A percentile compares a stretch with the other conserved stretches of the same genome.
These are phyloP conservation scores for Nemania serpens DNA, from an alignment of 2,329 filamentous ascomycete genomes.

Conservation along the genomic window DNA sequence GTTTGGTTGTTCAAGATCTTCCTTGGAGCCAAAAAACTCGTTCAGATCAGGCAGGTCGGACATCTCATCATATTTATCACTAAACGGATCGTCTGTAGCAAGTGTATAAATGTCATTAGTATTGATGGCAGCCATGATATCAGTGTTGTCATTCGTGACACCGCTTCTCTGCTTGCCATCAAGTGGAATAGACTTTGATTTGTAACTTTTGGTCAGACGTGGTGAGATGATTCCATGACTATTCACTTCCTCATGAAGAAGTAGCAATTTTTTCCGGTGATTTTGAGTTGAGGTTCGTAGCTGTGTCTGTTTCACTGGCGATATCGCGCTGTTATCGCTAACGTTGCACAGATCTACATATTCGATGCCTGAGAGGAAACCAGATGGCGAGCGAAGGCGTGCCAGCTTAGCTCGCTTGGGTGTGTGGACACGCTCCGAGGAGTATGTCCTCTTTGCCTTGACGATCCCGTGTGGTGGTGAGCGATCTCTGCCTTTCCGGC, in stretches of 20 bases:
- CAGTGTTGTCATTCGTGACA: not conserved
- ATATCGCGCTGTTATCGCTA: constrained; percentile 21
- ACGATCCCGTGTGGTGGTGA: not conserved
- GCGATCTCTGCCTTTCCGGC: not conserved
- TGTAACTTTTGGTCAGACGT: constrained; percentile 18
- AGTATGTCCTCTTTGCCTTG: constrained; percentile 7
- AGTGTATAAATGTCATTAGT: not conserved
- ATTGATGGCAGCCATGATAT: not conserved
- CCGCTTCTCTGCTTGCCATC: not conserved
- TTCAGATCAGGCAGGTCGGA: constrained; percentile 37
- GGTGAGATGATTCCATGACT: constrained; percentile 9
- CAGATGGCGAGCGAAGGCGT: not conserved
- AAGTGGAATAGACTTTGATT: not conserved
- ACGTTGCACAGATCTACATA: constrained; percentile 35
- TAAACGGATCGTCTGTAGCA: constrained; percentile 5
- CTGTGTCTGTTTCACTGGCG: not conserved
- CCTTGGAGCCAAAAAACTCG: constrained; percentile 21
- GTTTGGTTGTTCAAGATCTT: not conserved
- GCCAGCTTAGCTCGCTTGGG: constrained; percentile 14
- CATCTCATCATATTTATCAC: constrained; percentile 21
- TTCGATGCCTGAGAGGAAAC: constrained; percentile 32
- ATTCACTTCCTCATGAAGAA: constrained; percentile 23
- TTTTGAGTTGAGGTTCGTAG: not conserved
- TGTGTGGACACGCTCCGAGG: not conserved
- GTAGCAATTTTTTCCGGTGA: constrained; percentile 13